Evolutionary conservation across 768 basidiomycete species (phyloP), one percentile per base, ranked within the genome.

Genomic region (Agrocybe praecox): DNA sequence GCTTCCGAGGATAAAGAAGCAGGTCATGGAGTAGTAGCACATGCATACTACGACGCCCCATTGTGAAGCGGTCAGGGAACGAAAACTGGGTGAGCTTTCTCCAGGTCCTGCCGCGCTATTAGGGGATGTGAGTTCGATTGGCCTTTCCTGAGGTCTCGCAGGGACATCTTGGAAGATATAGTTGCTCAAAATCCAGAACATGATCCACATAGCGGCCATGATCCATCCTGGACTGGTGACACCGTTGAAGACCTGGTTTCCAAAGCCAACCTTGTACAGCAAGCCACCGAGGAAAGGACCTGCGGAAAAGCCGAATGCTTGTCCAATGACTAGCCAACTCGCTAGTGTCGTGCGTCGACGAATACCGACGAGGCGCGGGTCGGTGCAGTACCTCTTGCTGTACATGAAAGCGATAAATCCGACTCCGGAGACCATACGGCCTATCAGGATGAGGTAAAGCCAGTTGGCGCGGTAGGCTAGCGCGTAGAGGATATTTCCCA

Each of bases 1-100:
- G 12, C 81, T 79, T 8, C 84, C 86, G 55, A 89, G 81, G 65
- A 88, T 76, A 71, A 88, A 86, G 74, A 88, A 89, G 69, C 80
- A 86, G 18, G 83, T 77, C 82, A 86, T 86, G 46, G 85, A 78
- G 63, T 82, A 85, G 81, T 85, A 89, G 67, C 85, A 88, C 83
- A 89, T 87, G 65, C 81, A 85, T 40, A 76, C 60, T 19, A 82
- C 74, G 55, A 85, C 80, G 21, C 82, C 83, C 78, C 80, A 82
- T 54, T 71, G 70, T 17, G 57, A 52, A 8, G 42, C 55, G 5
- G 65, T 56, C 15, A 70, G 34, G 34, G 50, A n/a, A 18, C 56
- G 54, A 50, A 48, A 53, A 22, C 50, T 51, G 12, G 51, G 52
- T 46, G 40, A 33, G 40, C 36, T 47, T 52, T 34, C n/a, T 50